Evolutionary conservation across 176 grass and related monocot species (phyloP).

Genomic region (Metroxylon sagu): DNA sequence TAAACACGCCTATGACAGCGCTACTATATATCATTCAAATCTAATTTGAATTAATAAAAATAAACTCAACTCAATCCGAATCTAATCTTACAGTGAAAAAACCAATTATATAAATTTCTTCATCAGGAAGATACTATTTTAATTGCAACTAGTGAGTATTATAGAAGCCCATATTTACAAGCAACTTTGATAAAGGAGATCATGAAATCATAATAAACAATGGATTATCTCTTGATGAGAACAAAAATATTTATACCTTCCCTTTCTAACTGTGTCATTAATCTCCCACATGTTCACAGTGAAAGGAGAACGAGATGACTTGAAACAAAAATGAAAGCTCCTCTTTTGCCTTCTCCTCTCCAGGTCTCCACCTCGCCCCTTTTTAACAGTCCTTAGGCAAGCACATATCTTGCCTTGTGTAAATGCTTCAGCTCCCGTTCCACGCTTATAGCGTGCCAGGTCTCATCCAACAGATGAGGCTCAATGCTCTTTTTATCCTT

Average conservation of each 20-base stretch:
- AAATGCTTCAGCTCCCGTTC: conserved; percentile 96
- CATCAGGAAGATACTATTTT: conserved; percentile 20
- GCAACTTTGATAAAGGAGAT: too few relatives aligned
- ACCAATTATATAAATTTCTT: too few relatives aligned
- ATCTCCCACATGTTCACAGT: conserved; percentile 99
- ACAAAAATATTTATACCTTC: conserved; percentile 47
- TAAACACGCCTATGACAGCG: too few relatives aligned
- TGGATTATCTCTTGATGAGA: background rate
- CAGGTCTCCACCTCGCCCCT: conserved; percentile 61
- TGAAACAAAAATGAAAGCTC: conserved; percentile 98
- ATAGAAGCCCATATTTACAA: too few relatives aligned
- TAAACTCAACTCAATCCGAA: too few relatives aligned
- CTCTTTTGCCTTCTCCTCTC: conserved; percentile 82
- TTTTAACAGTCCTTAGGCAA: conserved; percentile 83
- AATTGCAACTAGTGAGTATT: too few relatives aligned
- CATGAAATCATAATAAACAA: background rate
- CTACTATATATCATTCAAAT: too few relatives aligned
- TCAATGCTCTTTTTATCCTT: conserved; percentile 45
- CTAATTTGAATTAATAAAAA: too few relatives aligned
- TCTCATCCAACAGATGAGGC: conserved; percentile 59
- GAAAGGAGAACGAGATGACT: conserved; percentile 89
- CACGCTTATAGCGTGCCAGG: conserved; percentile 71
- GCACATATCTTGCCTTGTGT: conserved; percentile 88
- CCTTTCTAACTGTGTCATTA: conserved; percentile 78
- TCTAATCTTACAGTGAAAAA: too few relatives aligned